Base-by-base conservation (phyloP, 257 asterid genomes). In the Ballota nigra region DNA sequence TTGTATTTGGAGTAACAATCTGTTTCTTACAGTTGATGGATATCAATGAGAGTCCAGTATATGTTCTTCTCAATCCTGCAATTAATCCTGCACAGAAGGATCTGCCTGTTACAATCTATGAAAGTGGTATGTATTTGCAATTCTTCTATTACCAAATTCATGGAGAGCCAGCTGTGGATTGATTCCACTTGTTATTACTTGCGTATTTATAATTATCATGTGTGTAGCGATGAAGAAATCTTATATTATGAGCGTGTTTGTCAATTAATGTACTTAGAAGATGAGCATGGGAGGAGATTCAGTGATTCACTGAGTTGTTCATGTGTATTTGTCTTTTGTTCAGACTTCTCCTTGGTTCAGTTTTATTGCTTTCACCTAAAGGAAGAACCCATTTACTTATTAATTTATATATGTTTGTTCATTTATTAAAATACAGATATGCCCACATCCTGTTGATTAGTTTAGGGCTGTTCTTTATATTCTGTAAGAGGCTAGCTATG, bases 51-150 rank as follows among this genome's bases (percentile, higher is more conserved):
- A 94, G 95, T 78, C 97, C 99, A 16, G 87, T 94, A 5, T 91
- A 89, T 72, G 89, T 94, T 73, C 91, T 94, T 84, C 96, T 94
- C 76, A 94, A 91, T 79, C 99, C 99, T 55, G 70, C 91, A 6
- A 88, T 89, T 80, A 94, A 91, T 81, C 97, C 90, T 62, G 85
- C 97, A 29, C 97, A 91, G 80, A 94, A 94, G 83, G 99, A 94
- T 72, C 85, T 94, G 74, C 98, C 99, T 8, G 83, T 94, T 71
- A 82, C 97, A 52, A 91, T 91, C 23, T 94, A 68, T 77, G 99
- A 94, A 79, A 94, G 95, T 75, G 97, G 99, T 94, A 85, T n/a
- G 93, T 52, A 56, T 65, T 49, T 73, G 33, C 66, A 40, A 10
- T 58, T 29, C 49, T 15, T 43, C 23, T 20, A n/a, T 72, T 43